These are phyloP conservation scores for Sphaerulina musiva DNA, from an alignment of 2,329 filamentous ascomycete species.

Conservation along the genomic window DNA sequence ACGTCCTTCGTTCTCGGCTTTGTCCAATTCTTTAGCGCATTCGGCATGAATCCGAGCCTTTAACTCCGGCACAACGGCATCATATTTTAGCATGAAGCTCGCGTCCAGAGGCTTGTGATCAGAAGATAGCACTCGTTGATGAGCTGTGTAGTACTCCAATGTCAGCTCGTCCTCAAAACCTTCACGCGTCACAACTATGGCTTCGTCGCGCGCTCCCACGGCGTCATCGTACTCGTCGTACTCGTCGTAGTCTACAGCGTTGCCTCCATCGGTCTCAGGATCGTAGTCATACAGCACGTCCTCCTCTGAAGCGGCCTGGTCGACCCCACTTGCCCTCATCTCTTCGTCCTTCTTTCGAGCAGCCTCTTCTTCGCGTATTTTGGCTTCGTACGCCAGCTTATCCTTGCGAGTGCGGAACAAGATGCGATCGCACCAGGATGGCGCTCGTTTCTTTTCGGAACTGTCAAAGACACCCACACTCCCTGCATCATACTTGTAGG, in stretches of 20 bases:
- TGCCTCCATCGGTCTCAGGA: slow-evolving; percentile 66
- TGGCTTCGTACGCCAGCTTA: slow-evolving; percentile 56
- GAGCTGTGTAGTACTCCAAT: slow-evolving; percentile 70
- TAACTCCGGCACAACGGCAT: slow-evolving; percentile 75
- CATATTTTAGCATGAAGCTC: slow-evolving; percentile 76
- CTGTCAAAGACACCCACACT: slow-evolving; percentile 88
- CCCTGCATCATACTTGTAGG: slow-evolving; percentile 97
- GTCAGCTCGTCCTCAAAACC: slow-evolving; percentile 51
- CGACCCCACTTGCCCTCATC: slow-evolving; percentile 73
- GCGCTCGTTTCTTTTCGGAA: slow-evolving; percentile 85
- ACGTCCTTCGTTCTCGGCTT: slow-evolving; percentile 82
- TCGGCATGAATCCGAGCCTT: slow-evolving; percentile 80
- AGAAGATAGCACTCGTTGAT: slow-evolving; percentile 83
- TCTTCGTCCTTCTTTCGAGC: slow-evolving; percentile 71
- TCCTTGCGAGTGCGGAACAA: slow-evolving; percentile 73
- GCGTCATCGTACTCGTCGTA: slow-evolving; percentile 45
- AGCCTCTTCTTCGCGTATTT: slow-evolving; percentile 57
- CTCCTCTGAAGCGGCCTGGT: slow-evolving; percentile 67
- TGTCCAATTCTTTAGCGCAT: slow-evolving; percentile 79
- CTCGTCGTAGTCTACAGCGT: slow-evolving; percentile 50
- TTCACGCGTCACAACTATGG: slow-evolving; percentile 52
- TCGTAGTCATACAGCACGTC: slow-evolving; percentile 86
- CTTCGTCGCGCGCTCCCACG: slow-evolving; percentile 43
- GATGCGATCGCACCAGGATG: slow-evolving; percentile 96
- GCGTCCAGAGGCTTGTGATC: slow-evolving; percentile 91